Percentiles rank a stretch among this genome's conserved stretches.
Evolutionary conservation across 1,284 basidiomycete species (phyloP).

Genomic region (Ustilago lituana): DNA sequence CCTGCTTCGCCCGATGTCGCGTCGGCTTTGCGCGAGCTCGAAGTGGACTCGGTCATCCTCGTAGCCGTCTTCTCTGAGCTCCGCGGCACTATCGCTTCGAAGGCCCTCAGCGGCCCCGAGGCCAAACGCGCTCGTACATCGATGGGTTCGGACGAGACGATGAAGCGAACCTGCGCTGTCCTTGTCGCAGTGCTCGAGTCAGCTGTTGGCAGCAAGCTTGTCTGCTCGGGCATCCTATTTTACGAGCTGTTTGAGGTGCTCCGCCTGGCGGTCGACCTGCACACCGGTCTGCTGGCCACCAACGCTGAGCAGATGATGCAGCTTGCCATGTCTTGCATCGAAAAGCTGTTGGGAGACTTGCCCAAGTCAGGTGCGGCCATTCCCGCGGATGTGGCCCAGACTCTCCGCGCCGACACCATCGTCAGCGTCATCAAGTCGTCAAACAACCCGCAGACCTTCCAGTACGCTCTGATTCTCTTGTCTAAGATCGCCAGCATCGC

Average conservation of each 20-base stretch:
- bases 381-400: conserved; percentile 49
- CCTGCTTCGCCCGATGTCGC: conserved; percentile 38
- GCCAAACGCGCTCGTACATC: conserved; percentile 47
- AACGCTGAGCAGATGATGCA: conserved; percentile 88
- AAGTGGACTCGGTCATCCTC: conserved; percentile 70
- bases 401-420: conserved; percentile 58
- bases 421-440: conserved; percentile 70
- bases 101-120: conserved; percentile 70
- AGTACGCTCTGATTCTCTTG: conserved; percentile 90
- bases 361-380: conserved; percentile 29
- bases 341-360: conserved; percentile 74
- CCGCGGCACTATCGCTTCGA: conserved; percentile 70
- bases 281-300: conserved; percentile 69
- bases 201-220: conserved; percentile 74
- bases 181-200: conserved; percentile 75
- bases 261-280: conserved; percentile 74
- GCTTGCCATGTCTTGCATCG: conserved; percentile 78
- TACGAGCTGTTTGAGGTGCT: conserved; percentile 80
- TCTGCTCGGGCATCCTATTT: conserved; percentile 78
- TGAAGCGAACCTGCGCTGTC: conserved; percentile 46
- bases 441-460: conserved; percentile 91
- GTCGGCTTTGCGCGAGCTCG: conserved; percentile 46
- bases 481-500: conserved; percentile 83
- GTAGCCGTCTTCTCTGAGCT: conserved; percentile 74
- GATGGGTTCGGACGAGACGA: conserved; percentile 39